phyloP scores from a whole-genome alignment of 768 basidiomycete genomes.

The Tephrocybe sp. region DNA sequence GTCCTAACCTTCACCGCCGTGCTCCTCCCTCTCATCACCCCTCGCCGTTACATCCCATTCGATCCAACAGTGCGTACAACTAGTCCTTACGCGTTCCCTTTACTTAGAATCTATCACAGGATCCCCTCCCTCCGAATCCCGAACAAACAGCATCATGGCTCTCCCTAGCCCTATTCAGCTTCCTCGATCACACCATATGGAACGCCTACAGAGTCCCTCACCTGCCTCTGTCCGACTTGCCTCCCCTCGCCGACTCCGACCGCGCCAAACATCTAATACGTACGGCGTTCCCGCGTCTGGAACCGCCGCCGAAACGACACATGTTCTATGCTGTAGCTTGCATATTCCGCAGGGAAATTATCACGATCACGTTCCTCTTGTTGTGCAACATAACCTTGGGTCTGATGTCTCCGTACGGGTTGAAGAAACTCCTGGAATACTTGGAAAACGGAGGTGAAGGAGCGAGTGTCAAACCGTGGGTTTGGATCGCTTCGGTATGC shows the following conservation, averaged over 20 bases:
- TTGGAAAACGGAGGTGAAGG: slow-evolving; percentile 46
- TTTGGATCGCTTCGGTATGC: slow-evolving; percentile 52
- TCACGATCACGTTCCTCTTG: slow-evolving; percentile 25
- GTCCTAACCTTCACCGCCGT: no score
- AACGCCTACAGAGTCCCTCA: slow-evolving; percentile 42
- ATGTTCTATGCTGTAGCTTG: slow-evolving; percentile 43
- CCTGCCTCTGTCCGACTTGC: slow-evolving; percentile 49
- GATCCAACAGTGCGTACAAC: no score
- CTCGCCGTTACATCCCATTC: no score
- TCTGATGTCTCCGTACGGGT: slow-evolving; percentile 34
- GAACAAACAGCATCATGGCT: slow-evolving; percentile 51
- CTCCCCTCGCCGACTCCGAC: slow-evolving; percentile 66
- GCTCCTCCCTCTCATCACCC: no score
- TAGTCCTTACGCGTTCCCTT: no score
- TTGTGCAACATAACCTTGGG: slow-evolving; percentile 21
- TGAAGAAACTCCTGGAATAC: slow-evolving; percentile 38
- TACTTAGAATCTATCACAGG: no score
- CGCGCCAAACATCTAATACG: slow-evolving; percentile 23
- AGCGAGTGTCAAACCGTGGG: slow-evolving; percentile 58
- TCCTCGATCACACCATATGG: slow-evolving; percentile 53
- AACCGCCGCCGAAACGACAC: slow-evolving; percentile 28
- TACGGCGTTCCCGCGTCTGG: slow-evolving; percentile 21
- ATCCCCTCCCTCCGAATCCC: slow-evolving; percentile 35
- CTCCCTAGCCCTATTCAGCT: slow-evolving; percentile 44
- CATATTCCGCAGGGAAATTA: slow-evolving; percentile 32